Evolutionary conservation across 768 basidiomycete genomes (phyloP), one percentile per base, ranked within the genome.

Genomic region (Mycena rebaudengoi): DNA sequence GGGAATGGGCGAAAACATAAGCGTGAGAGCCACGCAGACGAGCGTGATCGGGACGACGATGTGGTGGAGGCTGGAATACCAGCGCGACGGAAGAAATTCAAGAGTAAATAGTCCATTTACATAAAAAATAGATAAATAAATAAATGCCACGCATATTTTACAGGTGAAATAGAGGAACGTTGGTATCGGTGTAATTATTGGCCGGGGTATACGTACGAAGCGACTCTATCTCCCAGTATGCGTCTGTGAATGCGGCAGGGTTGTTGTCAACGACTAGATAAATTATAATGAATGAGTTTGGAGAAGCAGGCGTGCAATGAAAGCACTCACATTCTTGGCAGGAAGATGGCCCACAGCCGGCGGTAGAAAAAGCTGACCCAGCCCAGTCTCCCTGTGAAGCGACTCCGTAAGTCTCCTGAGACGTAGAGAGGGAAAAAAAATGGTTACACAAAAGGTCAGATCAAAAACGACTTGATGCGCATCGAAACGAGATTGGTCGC

Each of bases 11-110:
- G 80, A 57, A 80, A 83, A 53, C 75, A 80, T 49, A 76, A 80
- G 63, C 82, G 84, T 16, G 84, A 85, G 21, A 76, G 75, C 12
- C 77, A 78, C 45, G 82, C 80, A 60, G 96, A 95, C 71, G 91
- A 94, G 54, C 84, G 85, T 72, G 96, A 98, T 78, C 82, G 95
- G 63, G 97, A 98, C 68, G 97, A 99, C 72, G 97, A 98, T 78
- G 82, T 89, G 20, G 88, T 94, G 8, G 92, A 98, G 77, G 95
- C 93, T 44, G 96, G 95, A 2, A 89, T 97, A 86, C 93, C 94
- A 16, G 78, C 70, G 41, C 79, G 80, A 59, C 89, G 86, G 79
- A 90, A 84, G 72, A 80, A 75, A 63, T 73, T 70, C 16, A 91
- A 84, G 74, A 76, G 80, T 28, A 79, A 82, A 64, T 72, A 81